Conservation (phyloP, 352 stramenopile genomes). For the Saprolegnia diclina region DNA sequence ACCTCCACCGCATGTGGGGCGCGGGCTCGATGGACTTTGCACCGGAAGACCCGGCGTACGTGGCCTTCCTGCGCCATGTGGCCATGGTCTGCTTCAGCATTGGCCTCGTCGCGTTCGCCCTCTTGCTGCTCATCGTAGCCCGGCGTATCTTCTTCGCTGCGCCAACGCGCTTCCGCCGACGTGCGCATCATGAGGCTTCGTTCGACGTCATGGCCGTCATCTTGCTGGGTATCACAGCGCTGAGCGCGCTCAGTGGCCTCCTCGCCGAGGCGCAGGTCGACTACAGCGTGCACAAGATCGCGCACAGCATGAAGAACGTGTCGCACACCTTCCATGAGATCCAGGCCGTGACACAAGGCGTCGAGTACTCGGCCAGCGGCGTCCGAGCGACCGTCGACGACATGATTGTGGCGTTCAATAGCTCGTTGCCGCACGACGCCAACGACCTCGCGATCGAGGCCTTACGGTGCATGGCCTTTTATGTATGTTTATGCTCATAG, state of each 20-base stretch:
- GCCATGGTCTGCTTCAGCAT: conserved; percentile 59
- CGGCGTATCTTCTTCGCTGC: conserved; percentile 9
- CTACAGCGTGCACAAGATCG: conserved; percentile 70
- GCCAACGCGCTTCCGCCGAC: conserved; percentile 27
- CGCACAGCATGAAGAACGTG: conserved; percentile 66
- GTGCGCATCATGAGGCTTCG: conserved; percentile 28
- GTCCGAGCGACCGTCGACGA: conserved; percentile 47
- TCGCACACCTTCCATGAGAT: conserved; percentile 47
- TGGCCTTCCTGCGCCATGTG: conserved; percentile 62
- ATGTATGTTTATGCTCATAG: conserved; percentile 15
- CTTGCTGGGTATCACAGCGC: conserved; percentile 62
- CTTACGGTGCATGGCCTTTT: conserved; percentile 32
- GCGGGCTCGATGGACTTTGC: conserved; percentile 40
- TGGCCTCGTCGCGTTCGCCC: conserved; percentile 31
- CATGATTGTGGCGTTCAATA: conserved; percentile 64
- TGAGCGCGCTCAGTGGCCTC: conserved; percentile 61
- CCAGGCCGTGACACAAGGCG: conserved; percentile 35
- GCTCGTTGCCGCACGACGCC: conserved; percentile 50
- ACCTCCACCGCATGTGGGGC: conserved; percentile 71
- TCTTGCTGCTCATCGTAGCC: conserved; percentile 13
- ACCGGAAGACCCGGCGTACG: conserved; percentile 44
- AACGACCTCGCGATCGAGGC: conserved; percentile 61
- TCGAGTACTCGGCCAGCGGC: conserved; percentile 35
- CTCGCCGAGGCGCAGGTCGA: conserved; percentile 74
- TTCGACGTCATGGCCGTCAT: conserved; percentile 66